These are phyloP conservation scores for Plenodomus lindquistii DNA, from an alignment of 2,329 filamentous ascomycete genomes.

Conservation along the genomic window DNA sequence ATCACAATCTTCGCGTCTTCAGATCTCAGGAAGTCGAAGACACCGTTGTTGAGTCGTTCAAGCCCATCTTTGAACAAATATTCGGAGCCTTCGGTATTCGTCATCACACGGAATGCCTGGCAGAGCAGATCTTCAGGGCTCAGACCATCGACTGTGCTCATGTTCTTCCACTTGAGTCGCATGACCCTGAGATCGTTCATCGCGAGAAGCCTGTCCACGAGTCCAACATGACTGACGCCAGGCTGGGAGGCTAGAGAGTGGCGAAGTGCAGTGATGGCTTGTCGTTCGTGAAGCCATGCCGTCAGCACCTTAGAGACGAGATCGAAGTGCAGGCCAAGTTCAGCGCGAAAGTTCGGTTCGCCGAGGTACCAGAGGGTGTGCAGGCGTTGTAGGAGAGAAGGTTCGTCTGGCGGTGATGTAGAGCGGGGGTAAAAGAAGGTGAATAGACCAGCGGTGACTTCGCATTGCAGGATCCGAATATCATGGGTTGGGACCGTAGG, in stretches of 20 bases:
- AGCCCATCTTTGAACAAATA: constrained; percentile 41
- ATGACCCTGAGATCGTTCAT: constrained; percentile 42
- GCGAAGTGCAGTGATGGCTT: constrained; percentile 31
- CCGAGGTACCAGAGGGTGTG: constrained; percentile 35
- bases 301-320: constrained; percentile 32
- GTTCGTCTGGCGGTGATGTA: constrained; percentile 28
- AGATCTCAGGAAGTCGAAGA: constrained; percentile 36
- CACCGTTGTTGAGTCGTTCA: constrained; percentile 28
- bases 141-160: constrained; percentile 36
- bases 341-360: constrained; percentile 28
- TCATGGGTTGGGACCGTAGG: constrained; percentile 15
- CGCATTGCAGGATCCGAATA: constrained; percentile 35
- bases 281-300: constrained; percentile 37
- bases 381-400: constrained; percentile 27
- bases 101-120: constrained; percentile 34
- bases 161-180: constrained; percentile 43
- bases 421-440: constrained; percentile 36
- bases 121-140: constrained; percentile 41
- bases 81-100: constrained; percentile 40
- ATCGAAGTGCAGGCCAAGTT: constrained; percentile 32
- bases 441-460: constrained; percentile 36
- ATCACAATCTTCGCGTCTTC: constrained; percentile 41
- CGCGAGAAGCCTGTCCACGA: constrained; percentile 37
- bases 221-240: constrained; percentile 26
- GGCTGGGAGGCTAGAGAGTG: constrained; percentile 27